A percentile compares a stretch with the other conserved stretches of the same genome.
phyloP scores from a whole-genome alignment of 371 early-diverging fungal genomes.

The Entomophthora muscae region DNA sequence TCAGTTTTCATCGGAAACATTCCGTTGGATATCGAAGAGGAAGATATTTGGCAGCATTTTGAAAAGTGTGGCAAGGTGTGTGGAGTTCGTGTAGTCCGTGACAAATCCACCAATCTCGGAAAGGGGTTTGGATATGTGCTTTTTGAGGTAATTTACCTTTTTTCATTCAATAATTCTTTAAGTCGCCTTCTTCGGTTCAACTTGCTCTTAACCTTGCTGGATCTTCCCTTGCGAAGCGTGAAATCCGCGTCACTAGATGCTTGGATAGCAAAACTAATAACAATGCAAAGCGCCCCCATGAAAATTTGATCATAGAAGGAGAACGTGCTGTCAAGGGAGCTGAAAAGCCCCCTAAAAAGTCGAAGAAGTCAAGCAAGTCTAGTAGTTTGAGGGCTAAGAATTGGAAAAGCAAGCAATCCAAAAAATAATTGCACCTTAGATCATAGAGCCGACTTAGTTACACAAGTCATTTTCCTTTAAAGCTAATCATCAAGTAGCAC shows the following conservation, averaged over 20 bases:
- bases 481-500: no score
- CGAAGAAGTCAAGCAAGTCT: background rate
- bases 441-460: no score
- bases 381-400: background rate
- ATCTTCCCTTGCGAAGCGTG: slow-evolving; percentile 38
- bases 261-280: background rate
- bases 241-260: slow-evolving; percentile 40
- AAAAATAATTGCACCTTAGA: background rate
- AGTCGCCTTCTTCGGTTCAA: slow-evolving; percentile 43
- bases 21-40: slow-evolving; percentile 72
- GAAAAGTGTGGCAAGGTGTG: slow-evolving; percentile 65
- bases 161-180: slow-evolving; percentile 4
- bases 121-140: slow-evolving; percentile 87
- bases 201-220: slow-evolving; percentile 65
- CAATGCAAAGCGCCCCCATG: background rate
- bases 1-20: slow-evolving; percentile 86
- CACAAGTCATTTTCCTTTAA: no score
- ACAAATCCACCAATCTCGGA: slow-evolving; percentile 74
- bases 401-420: background rate
- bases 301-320: slow-evolving; percentile 9
- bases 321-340: background rate
- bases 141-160: slow-evolving; percentile 23
- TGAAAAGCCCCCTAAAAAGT: slow-evolving; percentile 2
- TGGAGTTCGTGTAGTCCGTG: slow-evolving; percentile 72
- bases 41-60: slow-evolving; percentile 71